Evolutionary conservation across 2,329 filamentous ascomycete species (phyloP), one percentile per base, ranked within the genome.

Genomic region (Arthrobotrys pseudoclavata): DNA sequence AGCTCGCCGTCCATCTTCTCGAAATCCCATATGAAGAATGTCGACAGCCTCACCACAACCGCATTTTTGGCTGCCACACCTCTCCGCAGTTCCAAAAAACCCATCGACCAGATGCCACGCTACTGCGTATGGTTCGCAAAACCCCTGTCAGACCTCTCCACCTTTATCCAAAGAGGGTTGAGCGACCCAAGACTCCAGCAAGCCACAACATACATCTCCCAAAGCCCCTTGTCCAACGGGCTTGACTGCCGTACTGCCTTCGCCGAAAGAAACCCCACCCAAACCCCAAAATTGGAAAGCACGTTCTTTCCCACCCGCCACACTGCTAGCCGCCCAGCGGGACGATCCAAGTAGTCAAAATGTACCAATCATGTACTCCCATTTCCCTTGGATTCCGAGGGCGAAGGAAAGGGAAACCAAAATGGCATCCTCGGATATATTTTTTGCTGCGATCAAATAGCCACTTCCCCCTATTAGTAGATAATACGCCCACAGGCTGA

Each of bases 191-290:
- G 50, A 57, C 45, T 60, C 60, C 45, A 75, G 62, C 70, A 75
- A 76, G 71, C 71, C 71, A 76, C 64, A 69, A 69, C 64, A 55
- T 72, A 60, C 60, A 66, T 48, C 22, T 57, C 37, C 53, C 63
- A 50, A 24, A 13, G 42, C 50, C 72, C 71, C 71, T 67, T 76
- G 72, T 76, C 72, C 72, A 76, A 76, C 72, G 63, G 72, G 72
- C 72, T 70, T 64, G 72, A 70, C 67, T 76, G 60, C 72, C 72
- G 72, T 76, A 18, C 31, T 70, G 66, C 67, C 72, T 60, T 42
- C 60, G 47, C 60, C 57, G 55, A 34, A 31, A 34, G 7, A 37
- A 57, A 61, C 47, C 52, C 66, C 57, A 62, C 71, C 45, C 47
- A 22, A 50, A 22, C 13, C 45, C 72, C 40, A 50, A 66, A 64